These are phyloP conservation scores for Mucor indicus DNA, from an alignment of 371 early-diverging fungal genomes.

Conservation along the genomic window DNA sequence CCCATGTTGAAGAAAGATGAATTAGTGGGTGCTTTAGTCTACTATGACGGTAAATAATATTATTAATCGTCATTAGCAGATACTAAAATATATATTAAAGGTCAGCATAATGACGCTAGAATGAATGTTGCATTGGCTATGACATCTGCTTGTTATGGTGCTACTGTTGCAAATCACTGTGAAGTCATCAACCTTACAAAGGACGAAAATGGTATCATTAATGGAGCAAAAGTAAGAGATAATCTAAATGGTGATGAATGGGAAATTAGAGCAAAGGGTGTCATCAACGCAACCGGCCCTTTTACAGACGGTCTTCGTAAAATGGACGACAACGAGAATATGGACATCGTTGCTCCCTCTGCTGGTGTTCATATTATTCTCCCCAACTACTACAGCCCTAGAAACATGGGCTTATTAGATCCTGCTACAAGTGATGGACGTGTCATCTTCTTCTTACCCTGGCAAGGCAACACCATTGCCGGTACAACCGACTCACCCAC, in stretches of 20 bases:
- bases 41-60: slow-evolving; percentile 84
- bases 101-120: slow-evolving; percentile 97
- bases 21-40: slow-evolving; percentile 94
- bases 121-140: slow-evolving; percentile 97
- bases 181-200: slow-evolving; percentile 87
- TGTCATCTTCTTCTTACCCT: slow-evolving; percentile 98
- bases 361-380: slow-evolving; percentile 98
- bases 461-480: slow-evolving; percentile 96
- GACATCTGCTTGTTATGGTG: slow-evolving; percentile 94
- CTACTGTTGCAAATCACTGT: slow-evolving; percentile 93
- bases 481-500: slow-evolving; percentile 98
- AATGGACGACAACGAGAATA: slow-evolving; percentile 74
- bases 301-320: slow-evolving; percentile 85
- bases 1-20: slow-evolving; percentile 92
- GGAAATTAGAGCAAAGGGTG: slow-evolving; percentile 87
- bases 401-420: slow-evolving; percentile 97
- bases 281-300: slow-evolving; percentile 80
- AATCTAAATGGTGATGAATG: slow-evolving; percentile 87
- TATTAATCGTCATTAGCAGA: not conserved
- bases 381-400: slow-evolving; percentile 92
- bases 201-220: slow-evolving; percentile 62
- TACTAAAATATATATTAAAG: slow-evolving; percentile 26
- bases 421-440: slow-evolving; percentile 97
- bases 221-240: slow-evolving; percentile 87
- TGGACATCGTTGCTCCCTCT: slow-evolving; percentile 91